Evolutionary conservation across 2,329 filamentous ascomycete species (phyloP).

Genomic region (Xylariaceae sp.): DNA sequence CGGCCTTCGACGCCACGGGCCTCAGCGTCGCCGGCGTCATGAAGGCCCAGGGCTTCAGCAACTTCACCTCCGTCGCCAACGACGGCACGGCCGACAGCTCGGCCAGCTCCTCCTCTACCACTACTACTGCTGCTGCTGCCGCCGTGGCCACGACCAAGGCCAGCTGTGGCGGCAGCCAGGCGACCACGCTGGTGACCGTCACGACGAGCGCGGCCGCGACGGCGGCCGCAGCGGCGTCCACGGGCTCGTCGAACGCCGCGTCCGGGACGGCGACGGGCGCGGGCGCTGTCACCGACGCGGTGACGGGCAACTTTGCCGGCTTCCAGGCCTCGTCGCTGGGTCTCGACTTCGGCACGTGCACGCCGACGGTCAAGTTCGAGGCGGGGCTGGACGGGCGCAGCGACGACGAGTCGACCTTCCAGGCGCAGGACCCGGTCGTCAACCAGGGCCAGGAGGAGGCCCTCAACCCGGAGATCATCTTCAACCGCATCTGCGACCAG

Average conservation of each 20-base stretch:
- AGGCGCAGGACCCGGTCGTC: conserved; percentile 54
- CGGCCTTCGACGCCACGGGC: conserved; percentile 52
- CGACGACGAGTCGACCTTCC: conserved; percentile 58
- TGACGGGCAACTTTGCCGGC: conserved; percentile 25
- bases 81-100: conserved; percentile 10
- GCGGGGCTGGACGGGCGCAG: conserved; percentile 49
- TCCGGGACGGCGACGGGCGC: conserved; percentile 17
- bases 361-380: conserved; percentile 52
- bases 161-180: conserved; percentile 7
- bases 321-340: conserved; percentile 24
- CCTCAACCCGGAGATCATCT: conserved; percentile 67
- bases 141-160: conserved; percentile 10
- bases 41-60: conserved; percentile 53
- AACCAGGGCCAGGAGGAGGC: conserved; percentile 58
- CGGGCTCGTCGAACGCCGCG: conserved; percentile 8
- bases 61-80: conserved; percentile 41
- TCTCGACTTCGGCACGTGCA: conserved; percentile 46
- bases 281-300: conserved; percentile 23
- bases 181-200: conserved; percentile 12
- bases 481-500: conserved; percentile 64
- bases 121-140: conserved; percentile 13
- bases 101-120: conserved; percentile 11
- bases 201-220: conserved; percentile 5
- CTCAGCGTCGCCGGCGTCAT: conserved; percentile 59
- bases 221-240: conserved; percentile 10